Evolutionary conservation across 257 asterid genomes (phyloP), one percentile per base, ranked within the genome.

Genomic region (Ocimum tenuiflorum): DNA sequence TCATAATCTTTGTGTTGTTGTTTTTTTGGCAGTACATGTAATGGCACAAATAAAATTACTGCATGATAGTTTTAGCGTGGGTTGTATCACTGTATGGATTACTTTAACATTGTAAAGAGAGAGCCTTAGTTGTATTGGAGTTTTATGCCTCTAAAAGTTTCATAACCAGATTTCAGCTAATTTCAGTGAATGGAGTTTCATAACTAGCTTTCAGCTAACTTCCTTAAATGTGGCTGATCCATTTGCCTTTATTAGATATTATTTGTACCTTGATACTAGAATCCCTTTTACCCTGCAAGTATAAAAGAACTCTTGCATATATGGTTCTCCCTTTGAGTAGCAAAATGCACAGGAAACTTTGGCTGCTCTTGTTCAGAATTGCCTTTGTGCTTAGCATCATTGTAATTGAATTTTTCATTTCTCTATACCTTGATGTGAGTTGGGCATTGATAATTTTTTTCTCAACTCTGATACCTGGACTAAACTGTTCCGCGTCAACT

Each of bases 391-490:
- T 22, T 33, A 39, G 60, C 48, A 64, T 47, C 19, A n/a, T 20
- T 18, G 35, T 54, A 55, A 50, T 36, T 36, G 22, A 65, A 6
- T 65, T 22, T 11, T 49, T 41, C 31, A 36, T 29, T 50, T 41
- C 47, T 60, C 41, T 24, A 17, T 24, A 41, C 13, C 43, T 22
- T 22, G 43, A 50, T 31, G 68, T 41, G 56, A 50, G 63, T 43
- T 11, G 7, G 36, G 63, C 56, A 35, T 7, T 58, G 57, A 31
- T 19, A 13, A 39, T 58, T 13, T 36, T 36, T 14, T 52, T 23
- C 64, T 14, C 46, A 59, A 59, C 46, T 27, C 61, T 49, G 54
- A 47, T 48, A 59, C 62, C 43, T 59, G 61, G 43, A 59, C 36
- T 53, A 43, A 29, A 60, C 19, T 38, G 27, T 65, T 65, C 42